These are phyloP conservation scores for Hylodesmum podocarpum DNA, from an alignment of 306 rosid genomes.

Conservation along the genomic window DNA sequence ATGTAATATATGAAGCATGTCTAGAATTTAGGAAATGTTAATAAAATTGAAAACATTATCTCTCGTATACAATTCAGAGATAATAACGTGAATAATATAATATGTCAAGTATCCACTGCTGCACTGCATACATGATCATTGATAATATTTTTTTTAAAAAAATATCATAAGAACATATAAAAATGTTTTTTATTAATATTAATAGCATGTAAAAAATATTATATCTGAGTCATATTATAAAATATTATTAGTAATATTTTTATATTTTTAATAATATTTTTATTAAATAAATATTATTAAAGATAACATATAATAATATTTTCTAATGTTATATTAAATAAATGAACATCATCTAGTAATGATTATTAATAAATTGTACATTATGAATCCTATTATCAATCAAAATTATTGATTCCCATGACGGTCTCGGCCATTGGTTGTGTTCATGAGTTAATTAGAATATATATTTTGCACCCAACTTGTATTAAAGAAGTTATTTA, in stretches of 20 bases:
- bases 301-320: too few species aligned
- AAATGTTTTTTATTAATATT: too few species aligned
- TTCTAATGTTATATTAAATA: too few species aligned
- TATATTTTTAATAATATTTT: too few species aligned
- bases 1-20: background rate
- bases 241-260: too few species aligned
- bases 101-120: background rate
- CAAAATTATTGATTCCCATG: background rate
- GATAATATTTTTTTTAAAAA: too few species aligned
- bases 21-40: background rate
- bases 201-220: too few species aligned
- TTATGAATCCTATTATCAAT: background rate
- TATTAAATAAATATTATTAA: too few species aligned
- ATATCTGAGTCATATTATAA: too few species aligned
- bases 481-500: background rate
- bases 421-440: background rate
- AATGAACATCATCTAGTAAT: too few species aligned
- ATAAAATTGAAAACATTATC: background rate
- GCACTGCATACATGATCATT: too few species aligned
- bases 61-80: background rate
- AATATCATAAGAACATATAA: too few species aligned
- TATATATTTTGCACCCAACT: background rate
- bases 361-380: background rate
- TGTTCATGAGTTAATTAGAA: background rate
- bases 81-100: background rate